phyloP scores from a whole-genome alignment of 768 basidiomycete species.

The Amylocystis lapponica region DNA sequence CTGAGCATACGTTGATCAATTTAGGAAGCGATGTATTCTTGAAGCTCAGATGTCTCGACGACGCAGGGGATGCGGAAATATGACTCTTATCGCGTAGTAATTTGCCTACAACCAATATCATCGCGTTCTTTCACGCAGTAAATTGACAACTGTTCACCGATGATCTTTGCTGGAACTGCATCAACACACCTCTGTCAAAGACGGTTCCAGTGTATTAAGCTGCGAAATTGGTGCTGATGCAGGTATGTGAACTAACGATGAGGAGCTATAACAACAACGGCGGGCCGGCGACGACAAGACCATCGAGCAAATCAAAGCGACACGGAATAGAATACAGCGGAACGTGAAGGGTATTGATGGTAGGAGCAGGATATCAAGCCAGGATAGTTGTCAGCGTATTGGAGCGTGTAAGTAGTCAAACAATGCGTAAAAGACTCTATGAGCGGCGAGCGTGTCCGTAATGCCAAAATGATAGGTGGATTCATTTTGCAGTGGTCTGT shows the following conservation, averaged over 20 bases:
- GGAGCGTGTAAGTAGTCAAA: constrained; percentile 24
- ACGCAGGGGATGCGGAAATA: constrained; percentile 46
- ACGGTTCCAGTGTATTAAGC: constrained; percentile 16
- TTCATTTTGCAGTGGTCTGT: constrained; percentile 20
- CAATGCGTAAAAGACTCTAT: constrained; percentile 22
- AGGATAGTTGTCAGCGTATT: constrained; percentile 21
- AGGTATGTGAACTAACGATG: constrained; percentile 10
- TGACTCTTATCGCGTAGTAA: too few relatives aligned
- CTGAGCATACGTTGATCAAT: too few relatives aligned
- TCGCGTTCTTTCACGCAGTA: background rate
- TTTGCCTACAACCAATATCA: background rate
- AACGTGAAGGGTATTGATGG: constrained; percentile 23
- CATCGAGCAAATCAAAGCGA: constrained; percentile 12
- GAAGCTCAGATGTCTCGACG: constrained; percentile 47
- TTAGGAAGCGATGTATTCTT: constrained; percentile 49
- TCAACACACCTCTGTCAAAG: background rate
- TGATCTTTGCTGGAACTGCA: background rate
- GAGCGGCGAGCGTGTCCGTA: constrained; percentile 11
- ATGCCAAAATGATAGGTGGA: constrained; percentile 5
- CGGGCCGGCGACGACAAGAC: constrained; percentile 4
- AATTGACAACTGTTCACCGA: background rate
- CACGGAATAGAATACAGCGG: constrained; percentile 19
- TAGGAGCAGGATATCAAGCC: constrained; percentile 20
- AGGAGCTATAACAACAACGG: constrained; percentile 15
- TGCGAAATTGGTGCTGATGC: constrained; percentile 15